Conservation (phyloP, 1,284 basidiomycete species). For the Rhodotorula sp. region DNA sequence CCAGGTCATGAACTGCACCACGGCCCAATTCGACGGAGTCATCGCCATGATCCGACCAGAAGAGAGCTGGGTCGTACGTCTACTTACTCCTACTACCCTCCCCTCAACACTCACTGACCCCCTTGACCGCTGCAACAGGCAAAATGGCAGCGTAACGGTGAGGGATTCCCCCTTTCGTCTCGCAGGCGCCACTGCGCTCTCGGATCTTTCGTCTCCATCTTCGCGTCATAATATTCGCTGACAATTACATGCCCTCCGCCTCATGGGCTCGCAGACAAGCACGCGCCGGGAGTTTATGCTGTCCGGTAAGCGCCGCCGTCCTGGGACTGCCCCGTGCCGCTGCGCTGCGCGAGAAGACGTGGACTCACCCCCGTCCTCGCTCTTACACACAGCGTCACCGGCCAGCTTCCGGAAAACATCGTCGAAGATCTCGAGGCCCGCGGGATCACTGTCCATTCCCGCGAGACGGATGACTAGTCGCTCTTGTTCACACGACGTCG, state of each 20-base stretch:
- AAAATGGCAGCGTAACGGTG: constrained; percentile 43
- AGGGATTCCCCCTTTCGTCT: not conserved
- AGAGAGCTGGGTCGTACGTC: constrained; percentile 85
- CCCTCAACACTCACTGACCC: constrained; percentile 39
- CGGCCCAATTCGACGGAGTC: constrained; percentile 89
- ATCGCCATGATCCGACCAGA: constrained; percentile 86
- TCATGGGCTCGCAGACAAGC: constrained; percentile 34
- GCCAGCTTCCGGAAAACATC: constrained; percentile 38
- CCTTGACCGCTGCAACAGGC: constrained; percentile 40
- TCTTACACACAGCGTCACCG: constrained; percentile 18
- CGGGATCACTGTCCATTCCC: constrained; percentile 38
- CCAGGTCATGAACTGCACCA: constrained; percentile 81
- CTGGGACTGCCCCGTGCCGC: not conserved
- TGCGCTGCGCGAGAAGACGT: not conserved
- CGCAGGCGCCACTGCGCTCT: too few species aligned
- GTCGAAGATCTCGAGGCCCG: constrained; percentile 42
- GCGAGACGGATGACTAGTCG: constrained; percentile 39
- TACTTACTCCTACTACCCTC: too few species aligned
- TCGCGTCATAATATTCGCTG: not conserved
- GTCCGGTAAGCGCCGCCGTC: constrained; percentile 27
- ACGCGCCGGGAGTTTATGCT: constrained; percentile 42
- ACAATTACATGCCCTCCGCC: not conserved
- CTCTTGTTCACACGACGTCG: not conserved
- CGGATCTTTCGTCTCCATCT: not conserved
- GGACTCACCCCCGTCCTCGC: not conserved